phyloP scores from a whole-genome alignment of 345 rosid genomes.

The Rhodamnia rubescens region DNA sequence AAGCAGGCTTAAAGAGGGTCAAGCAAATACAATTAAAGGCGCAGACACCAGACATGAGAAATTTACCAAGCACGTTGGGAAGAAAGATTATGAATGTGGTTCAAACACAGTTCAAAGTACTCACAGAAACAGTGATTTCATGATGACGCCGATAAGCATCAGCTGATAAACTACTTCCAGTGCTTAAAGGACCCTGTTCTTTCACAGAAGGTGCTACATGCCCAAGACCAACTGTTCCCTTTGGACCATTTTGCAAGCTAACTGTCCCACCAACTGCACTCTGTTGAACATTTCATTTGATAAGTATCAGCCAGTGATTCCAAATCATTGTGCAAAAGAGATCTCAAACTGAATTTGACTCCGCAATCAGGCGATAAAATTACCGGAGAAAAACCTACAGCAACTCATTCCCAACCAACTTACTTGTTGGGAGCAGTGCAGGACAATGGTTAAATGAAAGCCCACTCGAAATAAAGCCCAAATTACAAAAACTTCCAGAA shows the following conservation, averaged over 20 bases:
- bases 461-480: neutral
- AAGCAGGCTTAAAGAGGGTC: neutral
- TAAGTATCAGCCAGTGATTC: neutral
- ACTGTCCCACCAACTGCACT: conserved; percentile 19
- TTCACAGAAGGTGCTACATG: conserved; percentile 10
- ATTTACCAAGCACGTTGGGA: neutral
- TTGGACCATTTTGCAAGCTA: conserved; percentile 26
- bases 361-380: neutral
- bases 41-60: neutral
- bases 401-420: neutral
- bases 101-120: conserved; percentile 10
- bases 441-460: neutral
- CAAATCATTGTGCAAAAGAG: neutral
- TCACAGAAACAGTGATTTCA: conserved; percentile 76
- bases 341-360: neutral
- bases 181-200: conserved; percentile 6
- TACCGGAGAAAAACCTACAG: neutral
- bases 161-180: conserved; percentile 31
- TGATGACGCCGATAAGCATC: conserved; percentile 73
- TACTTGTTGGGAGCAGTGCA: neutral
- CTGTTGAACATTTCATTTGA: conserved; percentile 7
- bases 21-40: neutral
- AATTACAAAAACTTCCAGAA: neutral
- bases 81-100: neutral
- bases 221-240: conserved; percentile 12